These are phyloP conservation scores for Penstemon barbatus DNA, from an alignment of 257 asterid species.

Conservation along the genomic window DNA sequence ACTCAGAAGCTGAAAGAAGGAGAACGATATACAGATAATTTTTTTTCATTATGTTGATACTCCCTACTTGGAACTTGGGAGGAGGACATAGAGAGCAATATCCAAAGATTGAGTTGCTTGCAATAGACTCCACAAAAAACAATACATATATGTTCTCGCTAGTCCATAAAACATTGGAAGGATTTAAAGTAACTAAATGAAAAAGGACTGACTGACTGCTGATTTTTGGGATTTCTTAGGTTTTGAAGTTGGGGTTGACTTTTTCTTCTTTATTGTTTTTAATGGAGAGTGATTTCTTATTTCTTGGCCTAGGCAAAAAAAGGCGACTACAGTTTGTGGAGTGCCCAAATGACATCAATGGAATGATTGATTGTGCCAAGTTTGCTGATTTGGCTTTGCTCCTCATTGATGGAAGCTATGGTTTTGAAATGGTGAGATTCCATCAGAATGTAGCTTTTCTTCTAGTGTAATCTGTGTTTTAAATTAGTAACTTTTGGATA, in stretches of 20 bases:
- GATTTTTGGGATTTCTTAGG: background rate
- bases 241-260: slow-evolving; percentile 1
- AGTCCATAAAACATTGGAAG: background rate
- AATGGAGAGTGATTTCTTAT: slow-evolving; percentile 22
- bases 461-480: background rate
- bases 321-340: slow-evolving; percentile 94
- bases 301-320: slow-evolving; percentile 66
- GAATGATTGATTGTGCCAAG: slow-evolving; percentile 99
- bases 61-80: background rate
- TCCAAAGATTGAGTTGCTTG: background rate
- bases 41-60: background rate
- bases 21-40: background rate
- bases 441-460: background rate
- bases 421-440: slow-evolving; percentile 91
- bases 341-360: slow-evolving; percentile 97
- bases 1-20: background rate
- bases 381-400: slow-evolving; percentile 92
- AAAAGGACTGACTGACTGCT: slow-evolving; percentile 10
- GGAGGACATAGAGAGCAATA: slow-evolving; percentile 6
- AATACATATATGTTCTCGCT: background rate
- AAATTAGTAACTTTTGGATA: background rate
- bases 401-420: slow-evolving; percentile 97
- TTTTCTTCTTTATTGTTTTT: background rate
- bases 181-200: slow-evolving; percentile 1
- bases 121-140: background rate